Base-by-base conservation (phyloP, 306 rosid species). In the Inga oerstediana region DNA sequence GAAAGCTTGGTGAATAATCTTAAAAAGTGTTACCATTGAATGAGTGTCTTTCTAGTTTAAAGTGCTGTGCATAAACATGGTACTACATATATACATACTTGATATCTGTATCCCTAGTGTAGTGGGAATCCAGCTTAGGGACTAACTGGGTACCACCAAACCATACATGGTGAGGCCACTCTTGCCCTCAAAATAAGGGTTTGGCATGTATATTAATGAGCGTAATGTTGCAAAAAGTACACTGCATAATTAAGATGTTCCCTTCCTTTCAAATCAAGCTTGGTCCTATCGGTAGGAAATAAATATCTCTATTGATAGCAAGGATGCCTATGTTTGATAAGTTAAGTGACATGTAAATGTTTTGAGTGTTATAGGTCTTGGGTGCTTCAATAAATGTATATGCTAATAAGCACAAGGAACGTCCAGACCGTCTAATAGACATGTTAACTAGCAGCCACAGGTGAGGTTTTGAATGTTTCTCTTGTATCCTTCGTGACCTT, bases 401-500 rank as follows among this genome's bases (percentile, higher is more conserved):
- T 90, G 99, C 99, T 81, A 96, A 96, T 75, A 96, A 91, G 86
- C 99, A 96, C 89, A 96, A 96, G 87, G 99, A 96, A 79, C 99
- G 99, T 68, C 97, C 99, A 37, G 98, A 93, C 76, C 98, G 99
- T 88, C 96, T 96, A 69, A 96, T 93, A 70, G 99, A 96, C 92
- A 93, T 96, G 99, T 84, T 96, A 85, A 92, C 96, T 64, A 96
- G 99, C 85, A 96, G 98, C 87, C 99, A 96, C 89, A 90, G 99
- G 99, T 95, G 81, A 78, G 68, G 77, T 19, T 27, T 79, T 66
- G 20, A 45, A 44, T 71, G 20, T 52, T 58, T 74, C n/a, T 20
- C 41, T 68, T 34, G 14, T 68, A 7, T 68, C 73, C 70, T 74
- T 45, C 61, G 10, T 81, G 68, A 79, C 79, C 17, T 75, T 62